These are phyloP conservation scores for Beauveria brongniartii DNA, from an alignment of 2,329 filamentous ascomycete species.

Conservation along the genomic window DNA sequence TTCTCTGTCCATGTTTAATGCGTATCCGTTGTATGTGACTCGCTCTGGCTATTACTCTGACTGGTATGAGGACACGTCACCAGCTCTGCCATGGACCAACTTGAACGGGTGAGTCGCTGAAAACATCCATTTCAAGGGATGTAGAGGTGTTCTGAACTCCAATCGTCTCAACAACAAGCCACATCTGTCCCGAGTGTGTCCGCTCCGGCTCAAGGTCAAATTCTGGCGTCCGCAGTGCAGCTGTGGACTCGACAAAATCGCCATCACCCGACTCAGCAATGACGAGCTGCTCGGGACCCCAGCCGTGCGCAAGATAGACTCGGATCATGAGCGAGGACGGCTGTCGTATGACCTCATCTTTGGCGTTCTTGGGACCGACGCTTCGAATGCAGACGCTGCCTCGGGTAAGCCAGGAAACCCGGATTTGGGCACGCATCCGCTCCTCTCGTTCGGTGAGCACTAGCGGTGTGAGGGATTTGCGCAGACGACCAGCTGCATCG, in stretches of 20 bases:
- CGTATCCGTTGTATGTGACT: neutral
- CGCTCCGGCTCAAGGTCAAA: constrained; percentile 65
- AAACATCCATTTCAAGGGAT: constrained; percentile 44
- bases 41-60: too few species aligned
- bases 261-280: constrained; percentile 63
- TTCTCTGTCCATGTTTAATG: neutral
- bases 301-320: constrained; percentile 64
- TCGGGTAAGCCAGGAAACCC: constrained; percentile 45
- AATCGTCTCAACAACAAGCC: constrained; percentile 76
- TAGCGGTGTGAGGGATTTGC: constrained; percentile 50
- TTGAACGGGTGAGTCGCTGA: constrained; percentile 40
- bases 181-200: constrained; percentile 50
- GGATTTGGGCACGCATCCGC: constrained; percentile 31
- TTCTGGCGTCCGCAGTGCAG: constrained; percentile 61
- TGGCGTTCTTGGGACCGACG: constrained; percentile 19
- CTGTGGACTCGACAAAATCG: constrained; percentile 61
- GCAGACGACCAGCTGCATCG: constrained; percentile 68
- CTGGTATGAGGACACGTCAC: neutral
- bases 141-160: constrained; percentile 39
- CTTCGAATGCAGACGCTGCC: constrained; percentile 32
- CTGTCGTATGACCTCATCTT: constrained; percentile 12
- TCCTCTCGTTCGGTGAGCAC: constrained; percentile 36
- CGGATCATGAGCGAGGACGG: constrained; percentile 51
- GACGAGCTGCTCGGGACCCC: constrained; percentile 57
- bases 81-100: constrained; percentile 34